Base-by-base conservation (phyloP, 768 basidiomycete genomes). In the Goffeauzyma gilvescens region DNA sequence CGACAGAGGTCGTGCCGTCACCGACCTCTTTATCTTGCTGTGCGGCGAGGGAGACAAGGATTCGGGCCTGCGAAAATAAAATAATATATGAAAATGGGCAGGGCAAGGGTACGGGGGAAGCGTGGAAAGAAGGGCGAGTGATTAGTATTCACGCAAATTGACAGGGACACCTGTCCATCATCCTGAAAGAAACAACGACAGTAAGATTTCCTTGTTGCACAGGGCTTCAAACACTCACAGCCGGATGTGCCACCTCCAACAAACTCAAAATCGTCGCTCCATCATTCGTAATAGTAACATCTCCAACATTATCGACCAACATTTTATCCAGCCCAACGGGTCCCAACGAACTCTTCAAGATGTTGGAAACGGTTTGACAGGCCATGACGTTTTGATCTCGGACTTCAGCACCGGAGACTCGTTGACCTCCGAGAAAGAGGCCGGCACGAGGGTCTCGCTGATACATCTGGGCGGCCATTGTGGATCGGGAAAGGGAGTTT, bases 1-100 rank as follows among this genome's bases (percentile, higher is more conserved):
- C 93, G 32, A 98, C 93, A 18, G 87, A 95, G 2, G 93, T 98
- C 6, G 93, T 98, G 12, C 93, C 93, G 67, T 98, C 93, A 27
- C 93, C 93, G 8, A 98, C 93, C 66, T 98, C 93, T 62, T 89
- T 93, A 65, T 98, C 93, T 66, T 96, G 89, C 58, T 96, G 95
- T 66, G 96, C 89, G 2, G 93, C 87, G 33, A 98, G 81, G 65
- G 95, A 87, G 35, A 96, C 89, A 51, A 98, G 86, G 50, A 98
- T 87, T 50, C 84, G 79, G 17, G 61, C 62, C 63, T 65, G 43
- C 2, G 0, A 13, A 22, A 20, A 17, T 28, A 20, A 44, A 36
- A 27, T 30, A 37, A 3, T 25, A 22, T 18, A 4, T 9, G 27
- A 20, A n/a, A n/a, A n/a, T n/a, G n/a, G n/a, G n/a, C n/a, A n/a